Percentiles rank a stretch among this genome's conserved stretches.
These are phyloP conservation scores for Candida freyschussii DNA, from an alignment of 1,139 yeast species.

Conservation along the genomic window DNA sequence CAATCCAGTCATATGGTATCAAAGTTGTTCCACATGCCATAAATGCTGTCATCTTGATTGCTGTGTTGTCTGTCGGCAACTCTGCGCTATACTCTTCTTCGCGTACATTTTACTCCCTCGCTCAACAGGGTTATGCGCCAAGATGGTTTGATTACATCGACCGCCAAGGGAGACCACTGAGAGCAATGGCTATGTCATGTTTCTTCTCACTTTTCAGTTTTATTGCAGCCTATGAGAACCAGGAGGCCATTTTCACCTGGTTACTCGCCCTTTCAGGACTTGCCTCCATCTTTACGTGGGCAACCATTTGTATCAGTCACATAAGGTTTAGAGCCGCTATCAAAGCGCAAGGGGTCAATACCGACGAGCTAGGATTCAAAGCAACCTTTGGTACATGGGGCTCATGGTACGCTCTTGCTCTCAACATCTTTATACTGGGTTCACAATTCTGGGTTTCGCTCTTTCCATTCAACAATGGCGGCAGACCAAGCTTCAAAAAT, in stretches of 20 bases:
- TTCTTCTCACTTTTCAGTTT: slow-evolving; percentile 64
- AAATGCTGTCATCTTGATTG: slow-evolving; percentile 66
- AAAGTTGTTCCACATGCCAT: slow-evolving; percentile 62
- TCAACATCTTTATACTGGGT: slow-evolving; percentile 54
- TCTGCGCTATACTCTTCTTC: slow-evolving; percentile 77
- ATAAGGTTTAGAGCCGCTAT: slow-evolving; percentile 70
- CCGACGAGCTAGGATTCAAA: slow-evolving; percentile 56
- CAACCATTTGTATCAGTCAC: slow-evolving; percentile 64
- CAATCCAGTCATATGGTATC: slow-evolving; percentile 53
- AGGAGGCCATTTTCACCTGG: slow-evolving; percentile 68
- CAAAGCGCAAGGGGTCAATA: slow-evolving; percentile 49
- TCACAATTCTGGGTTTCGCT: slow-evolving; percentile 75
- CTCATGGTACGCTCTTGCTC: slow-evolving; percentile 50
- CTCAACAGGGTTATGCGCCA: slow-evolving; percentile 82
- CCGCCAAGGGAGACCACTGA: slow-evolving; percentile 67
- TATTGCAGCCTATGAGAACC: slow-evolving; percentile 60
- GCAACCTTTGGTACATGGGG: slow-evolving; percentile 63
- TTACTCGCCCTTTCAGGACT: slow-evolving; percentile 75
- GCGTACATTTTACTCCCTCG: slow-evolving; percentile 75
- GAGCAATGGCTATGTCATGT: slow-evolving; percentile 54
- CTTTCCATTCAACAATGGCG: slow-evolving; percentile 51
- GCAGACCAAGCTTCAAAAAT: slow-evolving; percentile 36
- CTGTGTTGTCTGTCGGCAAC: slow-evolving; percentile 69
- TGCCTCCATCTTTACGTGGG: slow-evolving; percentile 83
- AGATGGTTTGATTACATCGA: slow-evolving; percentile 68